Evolutionary conservation across 768 basidiomycete species (phyloP).

Genomic region (Leccinum subgranulosum): DNA sequence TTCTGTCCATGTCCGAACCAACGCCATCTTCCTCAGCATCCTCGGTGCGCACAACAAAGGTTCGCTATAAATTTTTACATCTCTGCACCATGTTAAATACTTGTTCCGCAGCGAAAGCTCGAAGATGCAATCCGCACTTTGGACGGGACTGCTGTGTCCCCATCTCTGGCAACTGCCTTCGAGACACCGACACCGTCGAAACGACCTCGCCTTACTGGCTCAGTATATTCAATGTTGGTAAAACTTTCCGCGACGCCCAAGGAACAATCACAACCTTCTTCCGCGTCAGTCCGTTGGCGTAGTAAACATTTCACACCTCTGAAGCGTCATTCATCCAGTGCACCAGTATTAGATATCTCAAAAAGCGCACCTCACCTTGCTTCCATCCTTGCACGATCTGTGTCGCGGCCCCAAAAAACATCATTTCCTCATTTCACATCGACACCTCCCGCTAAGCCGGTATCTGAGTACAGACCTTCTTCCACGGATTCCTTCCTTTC

Average conservation of each 20-base stretch:
- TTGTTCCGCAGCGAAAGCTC: conserved; percentile 60
- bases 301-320: background rate
- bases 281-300: conserved; percentile 11
- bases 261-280: conserved; percentile 35
- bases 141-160: conserved; percentile 57
- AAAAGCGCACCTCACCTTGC: conserved; percentile 68
- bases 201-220: conserved; percentile 52
- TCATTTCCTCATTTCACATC: conserved; percentile 40
- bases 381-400: conserved; percentile 67
- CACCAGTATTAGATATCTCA: conserved; percentile 32
- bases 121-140: conserved; percentile 75
- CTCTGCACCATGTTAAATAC: background rate
- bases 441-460: conserved; percentile 21
- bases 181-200: conserved; percentile 43
- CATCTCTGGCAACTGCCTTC: conserved; percentile 23
- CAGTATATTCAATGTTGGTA: conserved; percentile 73
- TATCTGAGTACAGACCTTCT: conserved; percentile 74
- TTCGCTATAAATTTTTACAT: conserved; percentile 12
- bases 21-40: conserved; percentile 13
- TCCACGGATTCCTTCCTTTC: conserved; percentile 70
- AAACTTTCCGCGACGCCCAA: conserved; percentile 71
- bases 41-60: conserved; percentile 43
- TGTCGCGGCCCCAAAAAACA: conserved; percentile 50
- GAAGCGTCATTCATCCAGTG: background rate
- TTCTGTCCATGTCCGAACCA: conserved; percentile 9